Base-by-base conservation (phyloP, 352 stramenopile species). In the Blastocystis sp. region DNA sequence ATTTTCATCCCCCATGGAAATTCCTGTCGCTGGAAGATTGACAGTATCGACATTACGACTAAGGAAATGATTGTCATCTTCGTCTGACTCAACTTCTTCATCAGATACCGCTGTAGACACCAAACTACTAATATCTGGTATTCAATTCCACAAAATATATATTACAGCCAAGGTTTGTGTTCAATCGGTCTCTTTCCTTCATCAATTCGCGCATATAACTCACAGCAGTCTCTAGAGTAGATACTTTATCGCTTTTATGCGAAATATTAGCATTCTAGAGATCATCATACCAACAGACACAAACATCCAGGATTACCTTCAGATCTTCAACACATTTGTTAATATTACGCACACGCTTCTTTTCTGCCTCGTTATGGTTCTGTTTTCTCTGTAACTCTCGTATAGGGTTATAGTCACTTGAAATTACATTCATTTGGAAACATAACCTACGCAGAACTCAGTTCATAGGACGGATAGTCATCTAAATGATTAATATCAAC, bases 41-140 rank as follows among this genome's bases (percentile, higher is more conserved):
- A 3, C 6, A 30, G 24, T 27, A 27, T 64, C 59, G 24, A 69
- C 27, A 15, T 62, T n/a, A 37, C 42, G 27, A 30, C 53, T 58
- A n/a, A 84, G 73, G 48, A 84, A 84, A 51, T 84, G 73, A 27
- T 84, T 84, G 48, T 84, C 73, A 42, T 84, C 73, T 53, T 84
- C 73, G 27, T 84, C 73, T 5, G 73, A 84, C 17, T 66, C 42
- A 17, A 84, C 73, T 48, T 84, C 73, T 0, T 84, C 73, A 44
- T 84, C 73, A 0, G 42, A 33, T 35, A 64, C 59, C 4, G 48
- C 73, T 42, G 57, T 56, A 22, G 73, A 30, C 1, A 84, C 37
- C 4, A 84, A 40, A 64, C 59, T 84, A 44, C 73, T 64, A n/a
- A 84, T 60, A 51, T 84, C 73, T 84, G n/a, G 30, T 0, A 11